Conservation (phyloP, 2,329 filamentous ascomycete species). For the Cytospora leucostoma region DNA sequence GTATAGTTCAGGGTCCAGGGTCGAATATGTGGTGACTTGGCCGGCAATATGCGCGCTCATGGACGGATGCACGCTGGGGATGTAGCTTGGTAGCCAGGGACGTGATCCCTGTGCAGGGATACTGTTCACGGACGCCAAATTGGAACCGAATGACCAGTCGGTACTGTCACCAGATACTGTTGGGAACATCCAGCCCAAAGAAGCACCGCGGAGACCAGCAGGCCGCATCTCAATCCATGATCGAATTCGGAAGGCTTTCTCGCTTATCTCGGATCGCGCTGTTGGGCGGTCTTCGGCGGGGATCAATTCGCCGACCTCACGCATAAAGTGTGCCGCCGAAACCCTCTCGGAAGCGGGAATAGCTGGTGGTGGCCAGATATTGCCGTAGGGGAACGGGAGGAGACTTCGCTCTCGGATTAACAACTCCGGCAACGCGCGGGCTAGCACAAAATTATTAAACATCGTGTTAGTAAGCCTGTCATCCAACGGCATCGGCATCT, state of each 20-base stretch:
- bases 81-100: constrained; percentile 24
- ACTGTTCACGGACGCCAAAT: background rate
- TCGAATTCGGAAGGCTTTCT: constrained; percentile 71
- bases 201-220: constrained; percentile 29
- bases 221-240: constrained; percentile 71
- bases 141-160: constrained; percentile 12
- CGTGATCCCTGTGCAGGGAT: constrained; percentile 30
- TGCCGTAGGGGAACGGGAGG: constrained; percentile 46
- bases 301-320: constrained; percentile 33
- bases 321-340: constrained; percentile 33
- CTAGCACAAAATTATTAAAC: constrained; percentile 69
- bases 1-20: constrained; percentile 73
- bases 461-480: constrained; percentile 49
- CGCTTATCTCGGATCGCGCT: constrained; percentile 61
- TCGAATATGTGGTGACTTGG: constrained; percentile 64
- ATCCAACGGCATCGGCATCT: constrained; percentile 55
- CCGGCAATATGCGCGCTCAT: constrained; percentile 55
- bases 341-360: constrained; percentile 66
- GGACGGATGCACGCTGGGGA: constrained; percentile 28
- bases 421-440: constrained; percentile 49
- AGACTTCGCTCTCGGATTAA: constrained; percentile 37
- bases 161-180: background rate
- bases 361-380: constrained; percentile 74
- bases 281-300: constrained; percentile 44
- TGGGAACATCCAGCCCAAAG: constrained; percentile 7